These are phyloP conservation scores for Fusarium proliferatum DNA, from an alignment of 2,329 filamentous ascomycete genomes.

Conservation along the genomic window DNA sequence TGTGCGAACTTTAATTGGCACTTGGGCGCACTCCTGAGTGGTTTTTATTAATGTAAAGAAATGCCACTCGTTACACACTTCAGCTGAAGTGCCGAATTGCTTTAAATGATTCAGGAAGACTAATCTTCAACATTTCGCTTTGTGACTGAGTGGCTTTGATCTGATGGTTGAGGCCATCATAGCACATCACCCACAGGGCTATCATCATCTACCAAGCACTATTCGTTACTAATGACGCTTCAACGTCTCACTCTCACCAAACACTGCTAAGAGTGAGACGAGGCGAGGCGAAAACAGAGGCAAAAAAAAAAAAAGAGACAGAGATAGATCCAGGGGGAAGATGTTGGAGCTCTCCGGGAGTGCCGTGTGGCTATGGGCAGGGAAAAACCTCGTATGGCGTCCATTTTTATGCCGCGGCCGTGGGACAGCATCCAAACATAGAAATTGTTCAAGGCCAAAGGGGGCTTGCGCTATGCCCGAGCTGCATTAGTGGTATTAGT, in stretches of 20 bases:
- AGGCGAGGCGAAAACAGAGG: background rate
- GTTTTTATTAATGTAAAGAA: background rate
- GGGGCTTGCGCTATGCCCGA: slow-evolving; percentile 25
- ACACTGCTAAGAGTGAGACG: slow-evolving; percentile 14
- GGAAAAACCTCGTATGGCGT: slow-evolving; percentile 40
- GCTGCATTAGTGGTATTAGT: slow-evolving; percentile 20
- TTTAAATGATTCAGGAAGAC: background rate
- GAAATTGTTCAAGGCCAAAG: slow-evolving; percentile 33
- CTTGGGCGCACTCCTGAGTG: background rate
- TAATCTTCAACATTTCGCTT: background rate
- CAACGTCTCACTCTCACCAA: background rate
- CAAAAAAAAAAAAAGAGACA: background rate
- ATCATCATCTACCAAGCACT: background rate
- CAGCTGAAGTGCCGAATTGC: background rate
- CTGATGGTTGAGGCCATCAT: background rate
- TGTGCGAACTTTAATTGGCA: slow-evolving; percentile 2
- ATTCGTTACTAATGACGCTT: slow-evolving; percentile 9
- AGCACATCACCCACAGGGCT: background rate
- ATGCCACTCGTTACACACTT: background rate
- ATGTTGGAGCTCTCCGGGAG: slow-evolving; percentile 20
- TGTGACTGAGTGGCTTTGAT: background rate
- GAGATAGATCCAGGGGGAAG: slow-evolving; percentile 18
- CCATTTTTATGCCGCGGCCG: slow-evolving; percentile 38
- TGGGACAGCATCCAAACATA: slow-evolving; percentile 45
- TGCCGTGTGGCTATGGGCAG: slow-evolving; percentile 43